Percentiles rank a stretch among this genome's conserved stretches.
Evolutionary conservation across 352 stramenopile genomes (phyloP).

Genomic region (Pythium chondricola): DNA sequence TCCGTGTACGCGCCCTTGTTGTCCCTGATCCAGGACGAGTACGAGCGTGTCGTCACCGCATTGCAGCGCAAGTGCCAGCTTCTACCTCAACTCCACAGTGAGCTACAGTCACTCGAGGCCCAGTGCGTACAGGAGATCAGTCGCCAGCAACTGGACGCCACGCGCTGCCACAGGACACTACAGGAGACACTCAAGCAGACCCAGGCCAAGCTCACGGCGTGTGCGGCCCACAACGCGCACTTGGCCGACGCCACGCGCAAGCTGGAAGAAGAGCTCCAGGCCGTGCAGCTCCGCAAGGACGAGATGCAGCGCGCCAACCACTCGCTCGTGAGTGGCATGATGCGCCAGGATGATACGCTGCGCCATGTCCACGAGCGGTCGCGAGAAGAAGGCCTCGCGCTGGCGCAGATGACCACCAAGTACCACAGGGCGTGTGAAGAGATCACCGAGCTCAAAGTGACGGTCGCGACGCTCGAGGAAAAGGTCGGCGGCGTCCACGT

Average conservation of each 20-base stretch:
- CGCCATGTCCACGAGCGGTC: conserved; percentile 49
- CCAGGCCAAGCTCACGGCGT: conserved; percentile 42
- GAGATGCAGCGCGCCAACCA: conserved; percentile 49
- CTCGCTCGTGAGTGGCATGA: conserved; percentile 54
- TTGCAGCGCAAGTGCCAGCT: conserved; percentile 33
- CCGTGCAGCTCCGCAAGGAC: conserved; percentile 25
- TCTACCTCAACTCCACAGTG: conserved; percentile 38
- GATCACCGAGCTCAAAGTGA: conserved; percentile 65
- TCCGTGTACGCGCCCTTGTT: conserved; percentile 61
- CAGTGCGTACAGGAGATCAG: conserved; percentile 58
- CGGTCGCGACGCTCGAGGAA: conserved; percentile 56
- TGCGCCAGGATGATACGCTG: conserved; percentile 70
- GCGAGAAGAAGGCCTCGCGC: conserved; percentile 36
- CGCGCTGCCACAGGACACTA: conserved; percentile 26
- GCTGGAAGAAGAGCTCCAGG: conserved; percentile 24
- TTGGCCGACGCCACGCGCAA: conserved; percentile 20
- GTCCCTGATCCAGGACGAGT: conserved; percentile 54
- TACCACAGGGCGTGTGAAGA: conserved; percentile 70
- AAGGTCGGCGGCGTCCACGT: conserved; percentile 62
- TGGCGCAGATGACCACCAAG: conserved; percentile 48
- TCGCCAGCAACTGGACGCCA: conserved; percentile 33
- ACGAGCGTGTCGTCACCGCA: conserved; percentile 34
- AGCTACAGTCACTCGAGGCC: conserved; percentile 52
- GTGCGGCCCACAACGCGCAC: conserved; percentile 37
- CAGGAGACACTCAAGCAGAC: conserved; percentile 48